Conservation (phyloP, 2,329 filamentous ascomycete genomes). For the Diaporthe citriasiana region DNA sequence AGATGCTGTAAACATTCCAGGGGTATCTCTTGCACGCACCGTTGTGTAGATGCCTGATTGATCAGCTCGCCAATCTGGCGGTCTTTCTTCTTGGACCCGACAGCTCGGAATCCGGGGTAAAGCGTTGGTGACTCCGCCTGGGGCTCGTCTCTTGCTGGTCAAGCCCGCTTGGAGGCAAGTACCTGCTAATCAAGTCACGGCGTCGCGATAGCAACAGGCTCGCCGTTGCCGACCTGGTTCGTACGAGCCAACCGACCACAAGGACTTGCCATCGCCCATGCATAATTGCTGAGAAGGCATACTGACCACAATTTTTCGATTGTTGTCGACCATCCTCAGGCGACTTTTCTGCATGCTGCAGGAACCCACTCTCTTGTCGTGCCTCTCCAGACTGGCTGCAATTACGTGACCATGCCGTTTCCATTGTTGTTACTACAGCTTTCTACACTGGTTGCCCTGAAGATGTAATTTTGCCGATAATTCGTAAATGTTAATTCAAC, state of each 20-base stretch:
- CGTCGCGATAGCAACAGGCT: neutral
- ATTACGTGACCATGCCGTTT: neutral
- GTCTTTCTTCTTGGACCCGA: neutral
- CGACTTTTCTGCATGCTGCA: neutral
- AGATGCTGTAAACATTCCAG: neutral
- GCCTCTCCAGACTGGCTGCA: neutral
- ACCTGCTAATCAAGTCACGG: neutral
- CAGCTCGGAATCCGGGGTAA: constrained; percentile 23
- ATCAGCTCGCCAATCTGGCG: constrained; percentile 10
- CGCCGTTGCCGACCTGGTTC: neutral
- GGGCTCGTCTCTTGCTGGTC: neutral
- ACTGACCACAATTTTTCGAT: neutral
- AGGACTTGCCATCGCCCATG: neutral
- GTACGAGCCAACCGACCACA: too few species aligned
- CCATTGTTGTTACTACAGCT: neutral
- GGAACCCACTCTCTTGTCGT: neutral
- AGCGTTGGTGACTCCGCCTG: neutral
- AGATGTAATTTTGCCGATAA: neutral
- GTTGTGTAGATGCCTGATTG: neutral
- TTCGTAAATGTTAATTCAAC: too few species aligned
- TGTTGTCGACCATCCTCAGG: neutral
- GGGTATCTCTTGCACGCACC: constrained; percentile 1
- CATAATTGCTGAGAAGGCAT: neutral
- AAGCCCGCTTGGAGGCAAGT: neutral
- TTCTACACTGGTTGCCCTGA: neutral